Percentiles rank a stretch among this genome's conserved stretches.
phyloP scores from a whole-genome alignment of 352 stramenopile genomes.

The Globisporangium nagaii region DNA sequence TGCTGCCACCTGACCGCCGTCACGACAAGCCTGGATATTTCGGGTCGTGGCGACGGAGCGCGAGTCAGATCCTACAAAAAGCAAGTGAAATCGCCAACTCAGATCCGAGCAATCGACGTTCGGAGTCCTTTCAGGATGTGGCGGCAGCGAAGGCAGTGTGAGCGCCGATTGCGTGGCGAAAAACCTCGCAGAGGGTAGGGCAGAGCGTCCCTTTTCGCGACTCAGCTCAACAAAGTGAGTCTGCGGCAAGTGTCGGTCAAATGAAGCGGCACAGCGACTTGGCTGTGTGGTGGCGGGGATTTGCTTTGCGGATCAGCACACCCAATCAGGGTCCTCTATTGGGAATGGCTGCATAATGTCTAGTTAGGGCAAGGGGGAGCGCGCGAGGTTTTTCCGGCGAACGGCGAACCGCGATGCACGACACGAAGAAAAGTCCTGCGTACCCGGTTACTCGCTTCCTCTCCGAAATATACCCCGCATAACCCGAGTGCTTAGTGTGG shows the following conservation, averaged over 20 bases:
- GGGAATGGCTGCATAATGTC: constrained; percentile 6
- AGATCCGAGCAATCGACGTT: no score
- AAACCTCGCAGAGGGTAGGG: constrained; percentile 1
- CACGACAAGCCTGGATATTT: no score
- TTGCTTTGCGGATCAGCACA: background rate
- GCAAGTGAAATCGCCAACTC: no score
- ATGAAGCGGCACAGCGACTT: background rate
- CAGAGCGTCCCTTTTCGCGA: background rate
- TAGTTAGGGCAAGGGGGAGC: constrained; percentile 1
- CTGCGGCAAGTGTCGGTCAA: background rate
- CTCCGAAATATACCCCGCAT: background rate
- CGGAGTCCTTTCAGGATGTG: no score
- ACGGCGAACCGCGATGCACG: no score
- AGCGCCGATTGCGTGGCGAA: background rate
- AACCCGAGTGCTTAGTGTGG: background rate
- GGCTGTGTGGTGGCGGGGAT: background rate
- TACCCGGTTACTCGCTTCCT: no score
- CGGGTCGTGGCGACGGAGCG: no score
- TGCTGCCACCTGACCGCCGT: no score
- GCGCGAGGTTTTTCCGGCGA: no score
- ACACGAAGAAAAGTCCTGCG: no score
- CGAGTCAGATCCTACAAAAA: no score
- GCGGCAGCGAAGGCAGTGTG: no score
- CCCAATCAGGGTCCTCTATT: background rate
- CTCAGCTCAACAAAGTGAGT: background rate